Evolutionary conservation across 257 asterid genomes (phyloP).

Genomic region (Solanum sparsipilum): DNA sequence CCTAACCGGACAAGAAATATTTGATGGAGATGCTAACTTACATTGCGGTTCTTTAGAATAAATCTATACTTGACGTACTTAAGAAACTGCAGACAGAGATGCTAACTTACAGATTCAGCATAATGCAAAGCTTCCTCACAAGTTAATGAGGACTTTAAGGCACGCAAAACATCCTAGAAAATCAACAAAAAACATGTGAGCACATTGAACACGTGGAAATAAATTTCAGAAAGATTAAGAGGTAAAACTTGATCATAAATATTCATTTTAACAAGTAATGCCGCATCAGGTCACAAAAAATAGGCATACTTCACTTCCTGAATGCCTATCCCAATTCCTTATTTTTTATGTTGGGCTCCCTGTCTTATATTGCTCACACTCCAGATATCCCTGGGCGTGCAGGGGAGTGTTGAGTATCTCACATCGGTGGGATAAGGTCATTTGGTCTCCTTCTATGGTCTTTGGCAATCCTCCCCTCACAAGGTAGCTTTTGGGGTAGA

Average conservation of each 20-base stretch:
- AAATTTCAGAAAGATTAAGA: background rate
- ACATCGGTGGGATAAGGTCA: background rate
- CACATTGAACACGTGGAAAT: background rate
- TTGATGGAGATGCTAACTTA: background rate
- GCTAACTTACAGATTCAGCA: slow-evolving; percentile 66
- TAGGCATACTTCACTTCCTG: background rate
- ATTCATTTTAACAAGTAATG: background rate
- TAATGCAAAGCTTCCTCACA: slow-evolving; percentile 69
- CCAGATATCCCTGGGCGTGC: background rate
- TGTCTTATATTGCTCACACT: background rate
- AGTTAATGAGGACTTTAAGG: slow-evolving; percentile 50
- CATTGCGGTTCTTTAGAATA: background rate
- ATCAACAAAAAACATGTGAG: slow-evolving; percentile 3
- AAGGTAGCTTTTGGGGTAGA: background rate
- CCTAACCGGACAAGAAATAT: slow-evolving; percentile 22
- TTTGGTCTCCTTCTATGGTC: background rate
- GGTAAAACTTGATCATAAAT: background rate
- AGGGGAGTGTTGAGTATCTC: background rate
- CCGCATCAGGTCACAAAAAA: background rate
- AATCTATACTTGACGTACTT: background rate
- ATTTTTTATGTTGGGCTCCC: background rate
- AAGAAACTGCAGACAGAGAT: background rate
- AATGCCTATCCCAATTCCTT: background rate
- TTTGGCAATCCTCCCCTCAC: background rate
- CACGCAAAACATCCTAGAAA: slow-evolving; percentile 69